A percentile compares a stretch with the other conserved stretches of the same genome.
Evolutionary conservation across 441 rosid species (phyloP).

Genomic region (Gossypium gossypioides): DNA sequence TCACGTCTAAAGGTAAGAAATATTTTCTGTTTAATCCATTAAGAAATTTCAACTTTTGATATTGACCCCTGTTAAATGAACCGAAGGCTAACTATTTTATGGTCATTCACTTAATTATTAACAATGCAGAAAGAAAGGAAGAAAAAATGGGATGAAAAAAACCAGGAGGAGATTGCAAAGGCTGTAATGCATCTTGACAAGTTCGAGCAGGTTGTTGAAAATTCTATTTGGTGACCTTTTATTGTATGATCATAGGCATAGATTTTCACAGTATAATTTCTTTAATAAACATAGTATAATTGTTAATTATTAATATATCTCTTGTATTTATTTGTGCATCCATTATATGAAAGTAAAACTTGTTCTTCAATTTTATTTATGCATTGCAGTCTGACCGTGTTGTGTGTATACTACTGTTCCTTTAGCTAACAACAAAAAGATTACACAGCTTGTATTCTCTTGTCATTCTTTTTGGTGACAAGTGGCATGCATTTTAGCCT

Average conservation of each 20-base stretch:
- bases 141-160: conserved; percentile 82
- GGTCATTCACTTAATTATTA: background rate
- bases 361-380: background rate
- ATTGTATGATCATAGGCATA: background rate
- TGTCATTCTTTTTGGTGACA: background rate
- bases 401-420: background rate
- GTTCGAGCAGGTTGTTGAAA: conserved; percentile 58
- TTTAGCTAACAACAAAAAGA: background rate
- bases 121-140: conserved; percentile 62
- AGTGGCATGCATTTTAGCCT: background rate
- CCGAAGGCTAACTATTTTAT: background rate
- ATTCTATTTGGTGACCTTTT: conserved; percentile 7
- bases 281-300: background rate
- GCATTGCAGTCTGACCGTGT: background rate
- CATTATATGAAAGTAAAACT: background rate
- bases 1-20: conserved; percentile 74
- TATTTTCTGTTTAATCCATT: conserved; percentile 11
- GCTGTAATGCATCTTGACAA: conserved; percentile 67
- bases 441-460: background rate
- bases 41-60: conserved; percentile 1
- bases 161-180: conserved; percentile 78
- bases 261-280: background rate
- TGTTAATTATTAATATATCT: background rate
- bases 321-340: background rate
- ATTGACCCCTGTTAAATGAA: background rate